Conservation (phyloP, 2,329 filamentous ascomycete genomes). For the Ophiostoma ulmi region DNA sequence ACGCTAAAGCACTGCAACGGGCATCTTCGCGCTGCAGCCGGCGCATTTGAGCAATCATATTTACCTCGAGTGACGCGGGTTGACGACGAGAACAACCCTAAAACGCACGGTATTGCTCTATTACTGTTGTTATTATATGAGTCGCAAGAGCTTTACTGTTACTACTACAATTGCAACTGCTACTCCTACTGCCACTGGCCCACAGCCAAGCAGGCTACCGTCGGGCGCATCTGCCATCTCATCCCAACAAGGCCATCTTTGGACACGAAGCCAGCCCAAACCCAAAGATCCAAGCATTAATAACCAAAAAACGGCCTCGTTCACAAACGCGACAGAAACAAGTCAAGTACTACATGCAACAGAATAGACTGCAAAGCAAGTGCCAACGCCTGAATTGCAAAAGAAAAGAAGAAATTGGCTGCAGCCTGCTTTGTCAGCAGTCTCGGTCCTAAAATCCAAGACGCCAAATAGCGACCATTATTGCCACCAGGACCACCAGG, state of each 20-base stretch:
- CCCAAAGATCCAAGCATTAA: no score
- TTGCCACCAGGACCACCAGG: no score
- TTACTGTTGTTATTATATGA: background rate
- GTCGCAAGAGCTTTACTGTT: background rate
- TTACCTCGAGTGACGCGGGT: background rate
- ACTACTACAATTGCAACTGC: background rate
- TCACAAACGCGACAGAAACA: background rate
- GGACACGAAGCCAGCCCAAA: background rate
- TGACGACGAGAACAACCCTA: background rate
- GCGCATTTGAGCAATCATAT: conserved; percentile 4
- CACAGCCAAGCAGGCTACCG: background rate
- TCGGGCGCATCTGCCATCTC: conserved; percentile 5
- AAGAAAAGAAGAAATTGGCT: no score
- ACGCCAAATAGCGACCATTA: background rate
- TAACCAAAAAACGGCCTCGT: no score
- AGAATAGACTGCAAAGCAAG: background rate
- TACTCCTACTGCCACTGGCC: background rate
- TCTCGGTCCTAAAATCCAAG: background rate
- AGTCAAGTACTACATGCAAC: no score
- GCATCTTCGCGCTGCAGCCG: conserved; percentile 6
- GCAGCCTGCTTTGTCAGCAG: no score
- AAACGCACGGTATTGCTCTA: background rate
- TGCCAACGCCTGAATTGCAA: no score
- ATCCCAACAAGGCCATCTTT: background rate
- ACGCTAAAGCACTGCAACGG: conserved; percentile 19